phyloP scores from a whole-genome alignment of 2,329 filamentous ascomycete species.

The Phialophora macrospora region DNA sequence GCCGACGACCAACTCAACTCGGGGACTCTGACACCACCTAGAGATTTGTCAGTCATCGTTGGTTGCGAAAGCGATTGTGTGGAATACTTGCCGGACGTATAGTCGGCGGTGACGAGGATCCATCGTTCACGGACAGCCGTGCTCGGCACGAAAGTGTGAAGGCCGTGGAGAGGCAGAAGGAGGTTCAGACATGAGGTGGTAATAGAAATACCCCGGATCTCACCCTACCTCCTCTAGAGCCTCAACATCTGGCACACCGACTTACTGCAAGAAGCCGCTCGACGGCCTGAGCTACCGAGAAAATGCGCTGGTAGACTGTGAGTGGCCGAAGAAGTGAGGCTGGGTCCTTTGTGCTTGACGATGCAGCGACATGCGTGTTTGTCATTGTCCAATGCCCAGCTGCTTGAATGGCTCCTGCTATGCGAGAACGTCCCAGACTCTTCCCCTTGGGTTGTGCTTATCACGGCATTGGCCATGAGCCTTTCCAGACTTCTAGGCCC shows the following conservation, averaged over 20 bases:
- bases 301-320: slow-evolving; percentile 5
- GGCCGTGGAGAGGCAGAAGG: neutral
- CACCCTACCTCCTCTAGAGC: neutral
- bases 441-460: neutral
- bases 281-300: neutral
- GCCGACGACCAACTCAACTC: slow-evolving; percentile 18
- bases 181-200: neutral
- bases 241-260: neutral
- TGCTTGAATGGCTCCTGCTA: neutral
- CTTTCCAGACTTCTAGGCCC: neutral
- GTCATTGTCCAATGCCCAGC: neutral
- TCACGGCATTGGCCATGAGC: neutral
- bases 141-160: neutral
- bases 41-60: neutral
- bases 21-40: slow-evolving; percentile 33
- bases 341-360: neutral
- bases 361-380: neutral
- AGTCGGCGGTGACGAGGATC: slow-evolving; percentile 22
- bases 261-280: neutral
- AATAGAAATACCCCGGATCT: slow-evolving; percentile 1
- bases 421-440: neutral
- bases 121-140: slow-evolving; percentile 6
- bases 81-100: slow-evolving; percentile 23
- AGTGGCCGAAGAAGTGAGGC: slow-evolving; percentile 10
- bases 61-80: neutral